A percentile compares a stretch with the other conserved stretches of the same genome.
These are phyloP conservation scores for Cinnamomum micranthum DNA, from an alignment of 164 flowering plant species.

Conservation along the genomic window DNA sequence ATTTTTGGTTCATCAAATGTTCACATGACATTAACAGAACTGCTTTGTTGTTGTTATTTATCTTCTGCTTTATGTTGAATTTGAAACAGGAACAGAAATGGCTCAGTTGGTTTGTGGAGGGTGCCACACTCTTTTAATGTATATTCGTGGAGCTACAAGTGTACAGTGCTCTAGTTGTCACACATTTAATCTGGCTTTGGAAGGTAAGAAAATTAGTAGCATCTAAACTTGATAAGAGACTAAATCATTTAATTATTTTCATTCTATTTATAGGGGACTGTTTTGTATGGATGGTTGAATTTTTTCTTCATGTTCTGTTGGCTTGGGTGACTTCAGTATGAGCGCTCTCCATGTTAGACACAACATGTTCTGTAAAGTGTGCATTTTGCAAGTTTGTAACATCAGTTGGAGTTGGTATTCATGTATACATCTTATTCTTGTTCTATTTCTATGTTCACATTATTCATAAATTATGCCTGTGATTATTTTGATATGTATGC, in stretches of 20 bases:
- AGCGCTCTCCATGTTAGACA: not conserved
- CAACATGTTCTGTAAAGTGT: constrained; percentile 66
- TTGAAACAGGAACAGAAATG: constrained; percentile 75
- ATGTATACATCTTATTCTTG: not conserved
- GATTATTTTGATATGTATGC: not conserved
- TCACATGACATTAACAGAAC: not conserved
- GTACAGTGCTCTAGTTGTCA: constrained; percentile 93
- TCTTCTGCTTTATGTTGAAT: constrained; percentile 5
- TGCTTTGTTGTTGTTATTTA: not conserved
- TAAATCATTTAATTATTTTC: not conserved
- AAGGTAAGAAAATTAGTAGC: constrained; percentile 39
- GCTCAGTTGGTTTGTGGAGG: constrained; percentile 91
- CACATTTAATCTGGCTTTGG: constrained; percentile 78
- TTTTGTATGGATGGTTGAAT: not conserved
- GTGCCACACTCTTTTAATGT: constrained; percentile 85
- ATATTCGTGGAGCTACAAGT: constrained; percentile 88
- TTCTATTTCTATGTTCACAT: not conserved
- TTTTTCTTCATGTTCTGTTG: not conserved
- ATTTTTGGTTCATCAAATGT: constrained; percentile 1
- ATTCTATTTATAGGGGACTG: not conserved
- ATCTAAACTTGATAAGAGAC: not conserved
- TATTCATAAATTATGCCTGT: not conserved
- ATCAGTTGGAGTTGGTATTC: constrained; percentile 63
- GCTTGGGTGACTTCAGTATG: not conserved
- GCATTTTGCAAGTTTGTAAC: constrained; percentile 89